Evolutionary conservation across 2,329 filamentous ascomycete species (phyloP), one percentile per base, ranked within the genome.

Genomic region (Stemphylium vesicarium): DNA sequence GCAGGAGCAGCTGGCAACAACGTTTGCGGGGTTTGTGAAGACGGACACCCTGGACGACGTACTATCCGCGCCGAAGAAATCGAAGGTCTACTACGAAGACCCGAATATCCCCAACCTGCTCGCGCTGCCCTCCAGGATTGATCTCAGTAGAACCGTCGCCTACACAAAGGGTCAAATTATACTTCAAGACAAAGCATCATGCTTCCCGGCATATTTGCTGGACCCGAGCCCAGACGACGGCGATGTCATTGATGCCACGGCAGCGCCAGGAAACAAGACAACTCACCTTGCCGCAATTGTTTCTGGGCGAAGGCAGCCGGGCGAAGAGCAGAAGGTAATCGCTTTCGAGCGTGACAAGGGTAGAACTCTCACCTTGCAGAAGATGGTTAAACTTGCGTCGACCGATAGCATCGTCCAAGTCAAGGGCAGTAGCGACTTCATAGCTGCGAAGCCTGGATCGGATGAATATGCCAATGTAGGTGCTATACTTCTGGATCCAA

Each of bases 241-340:
- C 20, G 87, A 95, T 68, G 80, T 96, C 8, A 85, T 98, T n/a
- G 95, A 99, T 75, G 91, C 91, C 0, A 98, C 94, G 72, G 91
- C 95, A 0, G 95, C 95, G 0, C 95, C 95, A 1, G 95, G 95
- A 5, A 99, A 99, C 75, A 99, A 99, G 78, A 98, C 95, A 1
- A 98, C 94, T 7, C 95, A 98, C 74, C 78, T 96, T 41, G 92
- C 93, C 0, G 89, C 92, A 2, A 85, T 97, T 4, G 69, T 95
- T 2, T 43, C 79, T 73, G 47, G 78, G 75, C 43, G 77, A 77
- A 71, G 64, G 65, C 48, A 52, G 56, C n/a, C 50, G 7, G 54
- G 53, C 9, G 43, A 52, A 12, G 40, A 57, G 11, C 77, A 79
- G 43, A 81, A 73, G 18, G 88, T 99, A 20, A 87, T 87, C 62